phyloP scores from a whole-genome alignment of 768 basidiomycete species.

The Suillus occidentalis region DNA sequence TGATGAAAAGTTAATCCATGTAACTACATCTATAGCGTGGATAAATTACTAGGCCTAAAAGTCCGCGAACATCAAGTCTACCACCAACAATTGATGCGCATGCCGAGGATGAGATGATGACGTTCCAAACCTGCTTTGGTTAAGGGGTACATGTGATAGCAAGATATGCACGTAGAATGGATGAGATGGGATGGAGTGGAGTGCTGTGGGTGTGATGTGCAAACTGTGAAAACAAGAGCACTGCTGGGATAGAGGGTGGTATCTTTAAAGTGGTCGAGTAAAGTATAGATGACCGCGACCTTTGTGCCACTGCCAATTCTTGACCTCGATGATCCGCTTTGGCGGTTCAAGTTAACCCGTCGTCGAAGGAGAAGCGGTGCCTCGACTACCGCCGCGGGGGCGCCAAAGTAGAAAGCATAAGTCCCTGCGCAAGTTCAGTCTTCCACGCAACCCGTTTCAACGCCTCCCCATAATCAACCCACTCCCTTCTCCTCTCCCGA shows the following conservation, averaged over 20 bases:
- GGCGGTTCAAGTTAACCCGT: conserved; percentile 6
- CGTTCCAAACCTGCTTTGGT: conserved; percentile 9
- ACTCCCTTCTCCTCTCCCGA: conserved; percentile 78
- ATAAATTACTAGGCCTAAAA: conserved; percentile 19
- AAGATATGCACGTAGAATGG: conserved; percentile 29
- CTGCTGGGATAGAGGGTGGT: conserved; percentile 20
- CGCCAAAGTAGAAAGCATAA: conserved; percentile 70
- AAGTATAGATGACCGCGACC: conserved; percentile 25
- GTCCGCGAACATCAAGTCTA: conserved; percentile 5
- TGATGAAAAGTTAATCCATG: conserved; percentile 16
- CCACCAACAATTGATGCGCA: conserved; percentile 6
- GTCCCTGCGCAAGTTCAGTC: conserved; percentile 75
- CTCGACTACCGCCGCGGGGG: conserved; percentile 42
- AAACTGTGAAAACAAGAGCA: conserved; percentile 13
- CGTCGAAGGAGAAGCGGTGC: conserved; percentile 6
- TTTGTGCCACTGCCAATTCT: too few species aligned
- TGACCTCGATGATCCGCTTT: conserved; percentile 10
- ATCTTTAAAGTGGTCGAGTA: conserved; percentile 29
- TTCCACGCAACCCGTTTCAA: conserved; percentile 78
- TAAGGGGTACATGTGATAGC: conserved; percentile 31
- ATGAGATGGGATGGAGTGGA: conserved; percentile 16
- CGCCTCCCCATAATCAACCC: conserved; percentile 88
- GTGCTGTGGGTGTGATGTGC: conserved; percentile 13
- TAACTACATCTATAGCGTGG: conserved; percentile 25
- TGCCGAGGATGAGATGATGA: conserved; percentile 1